Evolutionary conservation across 768 basidiomycete species (phyloP), one percentile per base, ranked within the genome.

Genomic region (Trametes villosa): DNA sequence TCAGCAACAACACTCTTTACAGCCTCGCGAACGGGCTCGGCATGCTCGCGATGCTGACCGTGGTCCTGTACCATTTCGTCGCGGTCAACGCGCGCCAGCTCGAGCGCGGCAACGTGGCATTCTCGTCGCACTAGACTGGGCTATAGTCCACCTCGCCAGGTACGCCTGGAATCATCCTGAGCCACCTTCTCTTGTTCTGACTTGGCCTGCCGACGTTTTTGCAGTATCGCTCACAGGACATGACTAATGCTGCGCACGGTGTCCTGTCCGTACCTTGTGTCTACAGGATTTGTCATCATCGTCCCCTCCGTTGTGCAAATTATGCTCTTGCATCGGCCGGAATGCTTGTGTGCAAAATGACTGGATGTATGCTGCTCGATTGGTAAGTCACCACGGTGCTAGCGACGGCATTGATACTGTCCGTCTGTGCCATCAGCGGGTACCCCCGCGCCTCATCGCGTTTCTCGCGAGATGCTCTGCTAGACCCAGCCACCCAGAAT

Each of bases 61-160:
- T 95, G 56, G 88, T 98, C 54, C 83, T 86, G 47, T 97, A 96
- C 75, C 96, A 98, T 77, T 85, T 96, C 68, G 78, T 98, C 51
- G 88, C 92, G 33, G 92, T 96, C 62, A 96, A 96, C 68, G 85
- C 86, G 40, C 81, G 82, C 22, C 69, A 79, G 62, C 62, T 82
- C 71, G 71, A 72, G 6, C 41, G 42, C 53, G 26, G 13, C 42
- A 49, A 40, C 57, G 36, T 22, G 24, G 30, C 36, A 20, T 29
- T 9, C 42, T 20, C 42, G 12, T 38, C 44, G 22, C 36, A 24
- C 22, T 24, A 26, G 44, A 26, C 22, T 5, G 2, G 20, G 33
- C 15, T 34, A n/a, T 44, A 3, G 9, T 11, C 22, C 42, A 20
- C 9, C 22, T 9, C 42, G 11, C n/a, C 4, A 44, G 42, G 42